Conservation (phyloP, 2,329 filamentous ascomycete genomes). For the Mollisiaceae sp. region DNA sequence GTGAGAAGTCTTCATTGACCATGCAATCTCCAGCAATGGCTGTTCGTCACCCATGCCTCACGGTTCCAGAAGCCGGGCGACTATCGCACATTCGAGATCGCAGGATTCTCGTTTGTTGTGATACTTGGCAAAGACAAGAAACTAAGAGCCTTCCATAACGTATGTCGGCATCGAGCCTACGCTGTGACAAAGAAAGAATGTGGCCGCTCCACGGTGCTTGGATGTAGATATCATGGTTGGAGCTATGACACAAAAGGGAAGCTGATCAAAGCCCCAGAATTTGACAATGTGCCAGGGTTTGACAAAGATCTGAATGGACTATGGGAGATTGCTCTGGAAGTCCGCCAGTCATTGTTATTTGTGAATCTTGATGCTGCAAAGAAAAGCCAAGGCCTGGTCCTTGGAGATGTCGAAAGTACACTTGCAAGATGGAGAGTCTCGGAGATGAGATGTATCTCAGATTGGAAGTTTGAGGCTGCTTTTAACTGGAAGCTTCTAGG, state of each 20-base stretch:
- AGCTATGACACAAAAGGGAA: constrained; percentile 39
- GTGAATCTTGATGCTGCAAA: constrained; percentile 34
- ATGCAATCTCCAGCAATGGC: constrained; percentile 32
- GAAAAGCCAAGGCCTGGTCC: constrained; percentile 8
- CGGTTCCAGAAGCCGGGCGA: constrained; percentile 40
- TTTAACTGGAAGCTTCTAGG: constrained; percentile 41
- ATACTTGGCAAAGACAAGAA: constrained; percentile 39
- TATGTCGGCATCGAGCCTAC: constrained; percentile 41
- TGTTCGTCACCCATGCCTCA: constrained; percentile 35
- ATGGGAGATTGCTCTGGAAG: constrained; percentile 35
- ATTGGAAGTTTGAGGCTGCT: constrained; percentile 35
- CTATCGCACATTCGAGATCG: constrained; percentile 38
- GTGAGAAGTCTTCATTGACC: neutral
- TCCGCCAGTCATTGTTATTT: constrained; percentile 34
- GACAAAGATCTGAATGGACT: constrained; percentile 37
- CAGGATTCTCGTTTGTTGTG: constrained; percentile 37
- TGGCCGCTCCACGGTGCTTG: constrained; percentile 38
- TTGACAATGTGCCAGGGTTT: constrained; percentile 38
- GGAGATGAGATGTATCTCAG: constrained; percentile 28
- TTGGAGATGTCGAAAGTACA: neutral
- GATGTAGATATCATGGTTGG: constrained; percentile 42
- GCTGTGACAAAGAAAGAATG: constrained; percentile 39
- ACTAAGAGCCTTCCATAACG: constrained; percentile 39
- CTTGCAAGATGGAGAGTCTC: constrained; percentile 22
- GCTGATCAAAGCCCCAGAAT: constrained; percentile 40